Conservation (phyloP, 1,139 yeast species). For the Saccharomyces uvarum region DNA sequence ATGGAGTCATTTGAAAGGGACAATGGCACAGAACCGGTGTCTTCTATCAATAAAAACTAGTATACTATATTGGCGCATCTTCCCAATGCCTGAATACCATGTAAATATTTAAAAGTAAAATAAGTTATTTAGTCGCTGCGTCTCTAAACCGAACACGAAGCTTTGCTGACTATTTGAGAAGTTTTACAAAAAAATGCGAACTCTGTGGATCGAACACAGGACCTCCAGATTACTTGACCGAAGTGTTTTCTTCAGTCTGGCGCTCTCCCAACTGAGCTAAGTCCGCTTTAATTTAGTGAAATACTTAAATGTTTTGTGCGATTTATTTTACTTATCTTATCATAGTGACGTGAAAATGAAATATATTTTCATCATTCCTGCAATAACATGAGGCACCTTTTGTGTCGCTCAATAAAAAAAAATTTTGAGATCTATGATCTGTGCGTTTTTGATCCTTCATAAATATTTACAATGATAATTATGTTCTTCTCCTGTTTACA, state of each 20-base stretch:
- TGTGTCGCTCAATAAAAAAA: not conserved
- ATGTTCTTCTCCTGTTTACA: not conserved
- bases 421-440: not conserved
- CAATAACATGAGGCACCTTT: conserved; percentile 27
- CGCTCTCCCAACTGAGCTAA: conserved; percentile 17
- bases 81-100: not conserved
- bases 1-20: conserved; percentile 12
- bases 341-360: conserved; percentile 6
- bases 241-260: conserved; percentile 14
- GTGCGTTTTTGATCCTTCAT: not conserved
- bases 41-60: not conserved
- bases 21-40: not conserved
- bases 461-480: conserved; percentile 5
- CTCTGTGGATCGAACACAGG: conserved; percentile 93
- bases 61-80: not conserved
- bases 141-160: too few relatives aligned
- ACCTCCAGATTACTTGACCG: conserved; percentile 34
- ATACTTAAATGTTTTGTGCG: not conserved
- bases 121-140: not conserved
- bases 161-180: not conserved
- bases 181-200: conserved; percentile 43
- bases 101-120: not conserved
- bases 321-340: not conserved
- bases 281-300: conserved; percentile 7
- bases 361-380: conserved; percentile 21